A percentile compares a stretch with the other conserved stretches of the same genome.
Conservation (phyloP, 768 basidiomycete species). For the Russula foetens region DNA sequence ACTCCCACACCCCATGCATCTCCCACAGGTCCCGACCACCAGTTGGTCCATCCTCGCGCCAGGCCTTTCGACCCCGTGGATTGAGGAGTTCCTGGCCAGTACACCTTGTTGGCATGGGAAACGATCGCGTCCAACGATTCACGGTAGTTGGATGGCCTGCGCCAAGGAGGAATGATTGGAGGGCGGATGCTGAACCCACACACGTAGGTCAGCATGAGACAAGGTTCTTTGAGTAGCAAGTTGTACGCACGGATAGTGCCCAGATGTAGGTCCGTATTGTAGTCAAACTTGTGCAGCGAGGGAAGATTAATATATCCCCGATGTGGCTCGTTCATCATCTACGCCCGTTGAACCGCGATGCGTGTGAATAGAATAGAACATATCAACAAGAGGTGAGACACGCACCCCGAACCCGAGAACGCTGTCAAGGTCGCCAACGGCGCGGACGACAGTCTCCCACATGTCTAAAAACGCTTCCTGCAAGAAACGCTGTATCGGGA, state of each 20-base stretch:
- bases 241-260: slow-evolving; percentile 57
- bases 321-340: slow-evolving; percentile 96
- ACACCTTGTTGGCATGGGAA: slow-evolving; percentile 76
- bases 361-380: neutral
- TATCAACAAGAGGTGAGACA: slow-evolving; percentile 8
- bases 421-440: slow-evolving; percentile 64
- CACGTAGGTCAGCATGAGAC: neutral
- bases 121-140: slow-evolving; percentile 76
- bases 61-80: slow-evolving; percentile 47
- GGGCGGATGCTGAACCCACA: slow-evolving; percentile 56
- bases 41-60: slow-evolving; percentile 71
- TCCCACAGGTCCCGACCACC: slow-evolving; percentile 75
- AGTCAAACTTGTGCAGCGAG: slow-evolving; percentile 81
- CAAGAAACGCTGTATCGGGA: slow-evolving; percentile 72
- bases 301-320: slow-evolving; percentile 80
- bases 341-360: neutral
- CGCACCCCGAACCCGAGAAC: slow-evolving; percentile 86
- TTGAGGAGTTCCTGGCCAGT: slow-evolving; percentile 57
- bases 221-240: neutral
- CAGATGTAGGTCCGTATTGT: slow-evolving; percentile 91
- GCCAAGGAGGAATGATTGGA: slow-evolving; percentile 89
- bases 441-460: slow-evolving; percentile 58
- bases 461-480: slow-evolving; percentile 76
- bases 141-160: slow-evolving; percentile 77
- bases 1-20: slow-evolving; percentile 91